Conservation (phyloP, 2,329 filamentous ascomycete genomes). For the Dactylellina sp. region DNA sequence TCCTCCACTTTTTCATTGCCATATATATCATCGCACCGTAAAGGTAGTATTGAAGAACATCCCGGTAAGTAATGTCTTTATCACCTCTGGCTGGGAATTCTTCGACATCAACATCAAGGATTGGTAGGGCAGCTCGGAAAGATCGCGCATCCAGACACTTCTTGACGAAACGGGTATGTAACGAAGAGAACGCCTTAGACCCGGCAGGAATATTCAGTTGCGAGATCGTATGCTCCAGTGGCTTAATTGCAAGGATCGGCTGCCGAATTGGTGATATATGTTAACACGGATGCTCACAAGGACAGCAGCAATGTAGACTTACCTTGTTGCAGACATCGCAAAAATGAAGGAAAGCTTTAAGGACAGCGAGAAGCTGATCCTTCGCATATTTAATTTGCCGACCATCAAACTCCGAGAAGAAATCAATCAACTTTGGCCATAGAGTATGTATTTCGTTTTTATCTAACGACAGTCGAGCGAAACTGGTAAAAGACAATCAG, state of each 20-base stretch:
- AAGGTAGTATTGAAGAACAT: slow-evolving; percentile 60
- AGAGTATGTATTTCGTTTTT: slow-evolving; percentile 44
- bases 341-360: slow-evolving; percentile 63
- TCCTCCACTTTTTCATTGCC: slow-evolving; percentile 61
- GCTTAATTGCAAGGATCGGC: slow-evolving; percentile 60
- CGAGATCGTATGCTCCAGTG: slow-evolving; percentile 60
- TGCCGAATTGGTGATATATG: slow-evolving; percentile 27
- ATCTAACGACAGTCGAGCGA: slow-evolving; percentile 35
- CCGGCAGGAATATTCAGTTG: slow-evolving; percentile 59
- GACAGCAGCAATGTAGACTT: background rate
- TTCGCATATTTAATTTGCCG: slow-evolving; percentile 70
- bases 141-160: slow-evolving; percentile 61
- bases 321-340: slow-evolving; percentile 58
- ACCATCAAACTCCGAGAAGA: slow-evolving; percentile 65
- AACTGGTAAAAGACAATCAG: slow-evolving; percentile 37
- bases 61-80: slow-evolving; percentile 59
- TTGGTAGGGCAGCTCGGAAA: slow-evolving; percentile 60
- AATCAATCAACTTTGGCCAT: slow-evolving; percentile 60
- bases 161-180: slow-evolving; percentile 60
- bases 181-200: slow-evolving; percentile 59
- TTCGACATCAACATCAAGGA: slow-evolving; percentile 60
- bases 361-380: slow-evolving; percentile 65
- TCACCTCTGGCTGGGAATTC: slow-evolving; percentile 59
- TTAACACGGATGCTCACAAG: background rate
- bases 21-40: slow-evolving; percentile 61